Percentiles rank a stretch among this genome's conserved stretches.
phyloP scores from a whole-genome alignment of 495 filamentous ascomycete species.

The Tuber aestivum region DNA sequence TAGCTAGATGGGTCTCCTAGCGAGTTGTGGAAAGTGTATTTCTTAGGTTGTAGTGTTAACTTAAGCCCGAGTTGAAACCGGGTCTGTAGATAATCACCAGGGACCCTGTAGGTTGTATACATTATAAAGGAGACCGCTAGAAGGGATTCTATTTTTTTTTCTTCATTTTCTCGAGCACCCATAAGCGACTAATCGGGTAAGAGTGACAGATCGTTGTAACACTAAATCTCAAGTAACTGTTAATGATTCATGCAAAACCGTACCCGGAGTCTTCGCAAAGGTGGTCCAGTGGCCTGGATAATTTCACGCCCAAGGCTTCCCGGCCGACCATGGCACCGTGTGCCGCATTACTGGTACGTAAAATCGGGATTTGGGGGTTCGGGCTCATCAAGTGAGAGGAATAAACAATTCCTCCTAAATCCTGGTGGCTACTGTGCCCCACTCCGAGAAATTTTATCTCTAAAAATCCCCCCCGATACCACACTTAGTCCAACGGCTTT shows the following conservation, averaged over 20 bases:
- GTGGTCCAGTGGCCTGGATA: neutral
- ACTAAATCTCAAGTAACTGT: neutral
- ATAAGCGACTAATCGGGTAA: neutral
- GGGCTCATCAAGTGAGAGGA: neutral
- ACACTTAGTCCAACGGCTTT: neutral
- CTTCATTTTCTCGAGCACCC: neutral
- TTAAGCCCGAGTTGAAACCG: neutral
- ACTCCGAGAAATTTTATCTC: neutral
- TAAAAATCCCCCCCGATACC: too few species aligned
- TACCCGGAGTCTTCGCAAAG: neutral
- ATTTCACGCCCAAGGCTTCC: neutral
- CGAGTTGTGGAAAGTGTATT: neutral
- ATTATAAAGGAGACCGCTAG: neutral
- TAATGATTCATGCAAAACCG: neutral
- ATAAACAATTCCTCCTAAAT: neutral
- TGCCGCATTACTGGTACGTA: neutral
- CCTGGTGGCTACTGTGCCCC: too few species aligned
- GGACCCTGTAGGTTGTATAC: neutral
- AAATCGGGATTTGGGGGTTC: neutral
- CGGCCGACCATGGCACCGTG: neutral
- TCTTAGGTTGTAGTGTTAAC: neutral
- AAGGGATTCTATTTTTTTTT: neutral
- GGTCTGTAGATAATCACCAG: neutral
- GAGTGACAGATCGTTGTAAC: neutral
- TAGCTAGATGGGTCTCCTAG: neutral